A percentile compares a stretch with the other conserved stretches of the same genome.
Conservation (phyloP, 805 yeast genomes). For the Clavispora asparagi region DNA sequence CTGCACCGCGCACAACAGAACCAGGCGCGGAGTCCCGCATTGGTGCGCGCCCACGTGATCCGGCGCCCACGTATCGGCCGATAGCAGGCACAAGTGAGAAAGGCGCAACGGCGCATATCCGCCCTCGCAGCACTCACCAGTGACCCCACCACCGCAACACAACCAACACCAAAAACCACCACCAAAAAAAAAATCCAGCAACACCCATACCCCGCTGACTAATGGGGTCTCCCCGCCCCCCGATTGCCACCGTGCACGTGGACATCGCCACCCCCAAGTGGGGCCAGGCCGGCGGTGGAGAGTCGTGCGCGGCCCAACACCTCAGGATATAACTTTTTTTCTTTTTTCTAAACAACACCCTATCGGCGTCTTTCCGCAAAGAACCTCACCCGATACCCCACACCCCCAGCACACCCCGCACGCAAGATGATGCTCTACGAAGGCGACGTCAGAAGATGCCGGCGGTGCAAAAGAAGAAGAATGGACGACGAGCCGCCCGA, state of each 20-base stretch:
- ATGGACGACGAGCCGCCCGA: constrained; percentile 52
- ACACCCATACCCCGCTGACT: no score
- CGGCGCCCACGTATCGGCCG: background rate
- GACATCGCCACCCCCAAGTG: background rate
- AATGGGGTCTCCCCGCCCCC: background rate
- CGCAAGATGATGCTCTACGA: constrained; percentile 16
- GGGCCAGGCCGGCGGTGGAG: background rate
- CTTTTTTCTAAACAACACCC: background rate
- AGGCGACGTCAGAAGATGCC: constrained; percentile 37
- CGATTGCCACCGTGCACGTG: background rate
- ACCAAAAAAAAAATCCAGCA: no score
- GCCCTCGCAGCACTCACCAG: background rate
- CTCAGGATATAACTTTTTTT: background rate
- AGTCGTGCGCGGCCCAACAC: background rate
- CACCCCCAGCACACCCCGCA: background rate
- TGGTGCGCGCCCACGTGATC: no score
- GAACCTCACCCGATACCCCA: background rate
- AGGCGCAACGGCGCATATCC: background rate
- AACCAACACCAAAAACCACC: background rate
- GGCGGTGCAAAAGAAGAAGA: constrained; percentile 55
- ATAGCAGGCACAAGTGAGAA: background rate
- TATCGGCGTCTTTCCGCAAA: background rate
- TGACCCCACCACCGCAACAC: no score
- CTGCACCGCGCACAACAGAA: no score
- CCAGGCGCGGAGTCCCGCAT: no score